phyloP scores from a whole-genome alignment of 2,329 filamentous ascomycete genomes.

The Graphilbum fragrans region DNA sequence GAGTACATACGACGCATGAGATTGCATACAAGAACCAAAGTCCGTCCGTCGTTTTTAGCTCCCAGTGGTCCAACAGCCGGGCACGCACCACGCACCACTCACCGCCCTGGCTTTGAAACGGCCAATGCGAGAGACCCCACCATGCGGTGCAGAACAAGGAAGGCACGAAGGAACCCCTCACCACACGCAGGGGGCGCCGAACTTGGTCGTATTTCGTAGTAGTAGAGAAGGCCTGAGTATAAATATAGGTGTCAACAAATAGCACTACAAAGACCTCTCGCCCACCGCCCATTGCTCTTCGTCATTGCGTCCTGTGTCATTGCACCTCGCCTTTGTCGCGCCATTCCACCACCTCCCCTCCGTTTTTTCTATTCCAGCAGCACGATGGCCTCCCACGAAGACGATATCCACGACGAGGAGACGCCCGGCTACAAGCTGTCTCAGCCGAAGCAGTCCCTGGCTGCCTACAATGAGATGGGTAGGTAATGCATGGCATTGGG shows the following conservation, averaged over 20 bases:
- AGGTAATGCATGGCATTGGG: conserved; percentile 24
- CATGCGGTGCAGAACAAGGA: neutral
- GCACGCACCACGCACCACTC: no score
- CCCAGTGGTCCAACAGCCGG: no score
- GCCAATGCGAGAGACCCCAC: neutral
- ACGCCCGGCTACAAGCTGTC: conserved; percentile 97
- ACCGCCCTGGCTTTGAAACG: neutral
- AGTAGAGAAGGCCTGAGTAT: no score
- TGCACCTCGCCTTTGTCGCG: neutral
- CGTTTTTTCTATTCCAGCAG: neutral
- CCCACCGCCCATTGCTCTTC: neutral
- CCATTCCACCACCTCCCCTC: neutral
- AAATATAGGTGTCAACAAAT: no score
- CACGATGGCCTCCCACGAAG: conserved; percentile 51
- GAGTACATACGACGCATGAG: no score
- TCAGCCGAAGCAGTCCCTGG: conserved; percentile 90
- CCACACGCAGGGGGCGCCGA: no score
- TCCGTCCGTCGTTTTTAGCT: no score
- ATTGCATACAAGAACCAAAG: no score
- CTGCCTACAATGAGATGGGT: conserved; percentile 87
- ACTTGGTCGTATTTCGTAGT: no score
- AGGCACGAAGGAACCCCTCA: neutral
- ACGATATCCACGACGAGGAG: conserved; percentile 76
- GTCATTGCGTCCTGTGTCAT: neutral
- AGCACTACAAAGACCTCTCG: no score